These are phyloP conservation scores for Pyrus hybrid DNA, from an alignment of 331 rosid species.

Conservation along the genomic window DNA sequence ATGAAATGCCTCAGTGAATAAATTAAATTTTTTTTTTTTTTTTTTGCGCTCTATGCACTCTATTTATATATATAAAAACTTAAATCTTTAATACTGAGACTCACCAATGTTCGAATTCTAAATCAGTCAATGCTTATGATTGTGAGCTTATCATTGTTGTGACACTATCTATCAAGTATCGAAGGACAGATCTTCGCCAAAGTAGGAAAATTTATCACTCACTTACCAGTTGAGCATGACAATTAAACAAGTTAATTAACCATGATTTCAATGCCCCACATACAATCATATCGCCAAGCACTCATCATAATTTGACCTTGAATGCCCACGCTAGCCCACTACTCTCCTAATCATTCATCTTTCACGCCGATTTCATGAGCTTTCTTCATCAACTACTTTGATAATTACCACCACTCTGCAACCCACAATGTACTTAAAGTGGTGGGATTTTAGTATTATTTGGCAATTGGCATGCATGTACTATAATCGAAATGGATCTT, in stretches of 20 bases:
- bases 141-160: conserved; percentile 7
- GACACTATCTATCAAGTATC: not conserved
- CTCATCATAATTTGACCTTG: not conserved
- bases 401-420: not conserved
- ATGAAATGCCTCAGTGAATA: too few relatives aligned
- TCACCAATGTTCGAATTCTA: too few relatives aligned
- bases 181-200: not conserved
- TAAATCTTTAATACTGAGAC: too few relatives aligned
- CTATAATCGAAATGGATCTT: too few relatives aligned
- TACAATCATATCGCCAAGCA: too few relatives aligned
- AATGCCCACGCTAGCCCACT: conserved; percentile 4
- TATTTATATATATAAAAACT: too few relatives aligned
- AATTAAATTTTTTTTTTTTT: too few relatives aligned
- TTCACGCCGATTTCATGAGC: conserved; percentile 11
- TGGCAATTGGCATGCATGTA: not conserved
- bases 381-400: not conserved
- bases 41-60: too few relatives aligned
- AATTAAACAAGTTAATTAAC: conserved; percentile 7
- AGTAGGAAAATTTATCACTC: not conserved
- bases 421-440: not conserved
- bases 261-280: not conserved
- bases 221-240: not conserved
- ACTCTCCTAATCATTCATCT: not conserved
- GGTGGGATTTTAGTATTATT: not conserved
- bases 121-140: too few relatives aligned